Conservation (phyloP, 1,284 basidiomycete genomes). For the Austropuccinia psidii region DNA sequence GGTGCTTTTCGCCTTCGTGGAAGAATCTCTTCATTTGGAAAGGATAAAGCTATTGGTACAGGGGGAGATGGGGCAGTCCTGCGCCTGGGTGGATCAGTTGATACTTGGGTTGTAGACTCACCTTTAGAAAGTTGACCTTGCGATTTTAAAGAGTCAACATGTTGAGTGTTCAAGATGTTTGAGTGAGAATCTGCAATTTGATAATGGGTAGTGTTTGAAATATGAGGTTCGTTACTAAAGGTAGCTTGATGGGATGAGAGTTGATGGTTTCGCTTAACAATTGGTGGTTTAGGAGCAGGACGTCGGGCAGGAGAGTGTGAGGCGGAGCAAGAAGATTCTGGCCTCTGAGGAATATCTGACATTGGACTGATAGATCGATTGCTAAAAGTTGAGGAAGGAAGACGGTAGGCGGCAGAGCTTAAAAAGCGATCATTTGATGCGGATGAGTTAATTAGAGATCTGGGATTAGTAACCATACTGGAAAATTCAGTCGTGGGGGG, state of each 20-base stretch:
- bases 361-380: slow-evolving; percentile 13
- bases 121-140: too few species aligned
- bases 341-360: not conserved
- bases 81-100: not conserved
- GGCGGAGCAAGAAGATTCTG: slow-evolving; percentile 9
- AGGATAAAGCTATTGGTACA: not conserved
- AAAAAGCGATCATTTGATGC: not conserved
- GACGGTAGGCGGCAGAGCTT: not conserved
- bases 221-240: not conserved
- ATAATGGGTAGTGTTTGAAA: not conserved
- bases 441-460: not conserved
- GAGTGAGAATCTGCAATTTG: not conserved
- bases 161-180: not conserved
- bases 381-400: not conserved
- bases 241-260: not conserved
- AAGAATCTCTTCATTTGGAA: not conserved
- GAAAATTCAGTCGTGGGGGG: too few species aligned
- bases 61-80: not conserved
- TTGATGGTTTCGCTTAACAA: not conserved
- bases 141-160: too few species aligned
- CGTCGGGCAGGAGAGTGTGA: slow-evolving; percentile 20
- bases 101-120: too few species aligned
- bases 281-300: slow-evolving; percentile 17
- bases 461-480: too few species aligned
- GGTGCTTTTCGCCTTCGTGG: slow-evolving; percentile 5